Conservation (phyloP, 768 basidiomycete species). For the Auriscalpium orientale region DNA sequence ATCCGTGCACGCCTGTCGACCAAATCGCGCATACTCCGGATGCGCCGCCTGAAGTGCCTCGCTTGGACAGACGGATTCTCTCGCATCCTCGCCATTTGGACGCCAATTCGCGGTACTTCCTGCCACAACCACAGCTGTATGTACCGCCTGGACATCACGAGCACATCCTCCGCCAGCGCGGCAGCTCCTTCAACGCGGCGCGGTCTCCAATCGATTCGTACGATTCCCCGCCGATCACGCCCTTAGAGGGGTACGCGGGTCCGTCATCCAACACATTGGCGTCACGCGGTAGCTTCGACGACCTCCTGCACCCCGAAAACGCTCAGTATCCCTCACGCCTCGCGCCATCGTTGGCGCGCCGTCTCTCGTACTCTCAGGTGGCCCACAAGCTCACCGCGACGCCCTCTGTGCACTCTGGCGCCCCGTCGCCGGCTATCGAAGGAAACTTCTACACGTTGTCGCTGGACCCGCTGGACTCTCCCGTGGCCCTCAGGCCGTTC, state of each 20-base stretch:
- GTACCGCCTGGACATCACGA: background rate
- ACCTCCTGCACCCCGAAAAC: background rate
- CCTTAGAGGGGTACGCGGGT: background rate
- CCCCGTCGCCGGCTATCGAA: constrained; percentile 2
- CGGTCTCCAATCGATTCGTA: constrained; percentile 6
- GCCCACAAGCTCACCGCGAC: background rate
- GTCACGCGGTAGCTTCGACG: background rate
- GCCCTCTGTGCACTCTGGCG: background rate
- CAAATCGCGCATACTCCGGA: constrained; percentile 23
- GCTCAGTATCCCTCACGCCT: background rate
- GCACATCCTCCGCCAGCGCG: background rate
- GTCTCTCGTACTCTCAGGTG: constrained; percentile 11
- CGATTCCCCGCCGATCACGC: constrained; percentile 5
- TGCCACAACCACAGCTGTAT: background rate
- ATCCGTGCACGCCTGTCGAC: constrained; percentile 20
- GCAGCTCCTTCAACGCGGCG: constrained; percentile 4
- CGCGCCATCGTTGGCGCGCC: constrained; percentile 7
- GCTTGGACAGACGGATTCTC: constrained; percentile 8
- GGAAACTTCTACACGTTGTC: constrained; percentile 3
- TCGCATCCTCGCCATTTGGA: constrained; percentile 1
- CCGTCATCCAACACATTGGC: background rate
- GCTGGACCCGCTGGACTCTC: constrained; percentile 9
- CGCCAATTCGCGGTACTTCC: background rate
- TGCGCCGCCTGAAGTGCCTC: constrained; percentile 19
- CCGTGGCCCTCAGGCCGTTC: constrained; percentile 12